phyloP scores from a whole-genome alignment of 2,329 filamentous ascomycete genomes.

The Diaporthe amygdali region DNA sequence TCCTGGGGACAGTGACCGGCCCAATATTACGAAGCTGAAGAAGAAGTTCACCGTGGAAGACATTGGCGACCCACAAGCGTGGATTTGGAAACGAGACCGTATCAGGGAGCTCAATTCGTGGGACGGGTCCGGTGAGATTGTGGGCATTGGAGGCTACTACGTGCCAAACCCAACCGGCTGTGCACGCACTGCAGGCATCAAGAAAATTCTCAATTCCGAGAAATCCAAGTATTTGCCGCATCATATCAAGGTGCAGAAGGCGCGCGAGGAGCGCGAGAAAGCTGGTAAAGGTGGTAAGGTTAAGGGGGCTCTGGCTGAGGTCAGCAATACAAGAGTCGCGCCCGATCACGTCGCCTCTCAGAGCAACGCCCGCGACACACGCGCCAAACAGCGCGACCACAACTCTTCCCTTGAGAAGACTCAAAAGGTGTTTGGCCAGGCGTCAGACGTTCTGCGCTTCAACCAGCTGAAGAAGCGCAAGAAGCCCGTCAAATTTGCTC shows the following conservation, averaged over 20 bases:
- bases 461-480: conserved; percentile 99
- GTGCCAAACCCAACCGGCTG: conserved; percentile 85
- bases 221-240: conserved; percentile 98
- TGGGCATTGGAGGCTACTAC: conserved; percentile 70
- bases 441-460: conserved; percentile 93
- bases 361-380: conserved; percentile 89
- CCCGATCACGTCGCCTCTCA: conserved; percentile 84
- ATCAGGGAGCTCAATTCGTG: conserved; percentile 60
- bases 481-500: conserved; percentile 97
- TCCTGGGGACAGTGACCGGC: conserved; percentile 50
- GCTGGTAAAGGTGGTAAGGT: conserved; percentile 68
- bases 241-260: conserved; percentile 93
- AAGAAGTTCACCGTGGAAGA: conserved; percentile 51
- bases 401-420: conserved; percentile 95
- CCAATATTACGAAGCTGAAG: conserved; percentile 53
- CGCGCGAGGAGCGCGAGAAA: conserved; percentile 87
- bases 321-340: conserved; percentile 74
- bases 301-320: conserved; percentile 63
- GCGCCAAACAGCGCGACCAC: conserved; percentile 92
- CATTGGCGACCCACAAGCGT: conserved; percentile 57
- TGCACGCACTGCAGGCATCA: conserved; percentile 89
- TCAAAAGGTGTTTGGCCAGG: conserved; percentile 81
- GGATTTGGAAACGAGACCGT: conserved; percentile 63
- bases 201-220: conserved; percentile 95
- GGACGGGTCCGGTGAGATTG: conserved; percentile 34